Base-by-base conservation (phyloP, 495 filamentous ascomycete species). In the Pseudoneurospora amorphoporcata region DNA sequence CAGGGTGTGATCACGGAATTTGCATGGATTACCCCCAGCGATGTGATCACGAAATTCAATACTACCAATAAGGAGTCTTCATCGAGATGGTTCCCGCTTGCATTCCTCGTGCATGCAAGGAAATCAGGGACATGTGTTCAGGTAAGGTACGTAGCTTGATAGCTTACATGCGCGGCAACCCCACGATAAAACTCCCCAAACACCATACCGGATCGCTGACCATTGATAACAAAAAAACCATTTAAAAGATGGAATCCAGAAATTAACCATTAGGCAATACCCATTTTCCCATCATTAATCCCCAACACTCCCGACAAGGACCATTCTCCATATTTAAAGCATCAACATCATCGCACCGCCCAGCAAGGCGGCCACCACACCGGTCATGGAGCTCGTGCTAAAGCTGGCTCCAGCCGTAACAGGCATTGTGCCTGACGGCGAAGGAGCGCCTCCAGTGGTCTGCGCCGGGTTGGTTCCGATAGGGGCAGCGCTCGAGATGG, bases 261-360 rank as follows among this genome's bases (percentile, higher is more conserved):
- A 65, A 16, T 8, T 29, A 35, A 65, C 53, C 53, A 65, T 17
- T 65, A 65, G 14, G 32, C 14, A 35, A 65, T 32, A 35, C 32
- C 12, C 29, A 65, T 65, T 65, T 65, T 35, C 29, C 53, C 29
- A 65, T 35, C 53, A 35, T 65, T 65, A 17, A 35, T 1, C 53
- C 38, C 17, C 14, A 10, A 37, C 41, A 69, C 12, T 68, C 40
- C 37, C 39, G 23, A 38, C 23, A n/a, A 32, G 23, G 39, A 40
- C 39, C 39, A 40, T 12, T 40, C 10, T 9, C 39, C 39, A 40
- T 40, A n/a, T 47, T 79, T 58, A 81, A 17, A 81, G 76, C 76
- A 77, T 69, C 72, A 80, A 75, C 73, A 75, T 69, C 41, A 76
- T 53, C 32, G 77, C 79, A 39, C 76, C 78, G 2, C 70, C 77